Conservation (phyloP, 2,329 filamentous ascomycete species). For the Penicillium crustosum region DNA sequence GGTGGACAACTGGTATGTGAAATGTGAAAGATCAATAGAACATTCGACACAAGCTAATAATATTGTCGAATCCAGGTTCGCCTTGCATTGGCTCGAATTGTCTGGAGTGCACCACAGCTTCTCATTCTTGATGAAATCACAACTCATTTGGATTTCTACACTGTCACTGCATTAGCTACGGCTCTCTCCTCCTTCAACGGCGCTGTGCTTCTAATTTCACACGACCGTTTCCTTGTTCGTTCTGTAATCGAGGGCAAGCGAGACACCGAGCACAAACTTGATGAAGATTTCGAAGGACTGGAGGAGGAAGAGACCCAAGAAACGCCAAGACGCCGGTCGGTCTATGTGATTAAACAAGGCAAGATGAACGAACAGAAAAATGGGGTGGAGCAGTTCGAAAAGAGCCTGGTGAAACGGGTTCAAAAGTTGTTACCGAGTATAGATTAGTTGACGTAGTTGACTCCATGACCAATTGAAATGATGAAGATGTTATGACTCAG, state of each 20-base stretch:
- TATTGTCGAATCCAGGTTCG: slow-evolving; percentile 43
- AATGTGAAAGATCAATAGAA: slow-evolving; percentile 13
- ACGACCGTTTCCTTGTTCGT: slow-evolving; percentile 79
- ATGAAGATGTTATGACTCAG: slow-evolving; percentile 7
- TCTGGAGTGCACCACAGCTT: slow-evolving; percentile 68
- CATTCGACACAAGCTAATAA: background rate
- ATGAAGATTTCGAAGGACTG: slow-evolving; percentile 48
- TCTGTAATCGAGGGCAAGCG: slow-evolving; percentile 66
- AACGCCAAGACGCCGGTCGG: slow-evolving; percentile 50
- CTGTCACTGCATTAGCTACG: slow-evolving; percentile 67
- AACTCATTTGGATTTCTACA: slow-evolving; percentile 82
- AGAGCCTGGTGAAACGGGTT: slow-evolving; percentile 61
- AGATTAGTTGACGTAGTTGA: background rate
- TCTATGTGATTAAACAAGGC: slow-evolving; percentile 62
- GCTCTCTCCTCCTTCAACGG: slow-evolving; percentile 69
- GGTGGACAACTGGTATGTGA: slow-evolving; percentile 71
- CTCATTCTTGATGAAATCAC: slow-evolving; percentile 79
- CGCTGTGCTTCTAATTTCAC: slow-evolving; percentile 73
- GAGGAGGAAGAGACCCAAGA: slow-evolving; percentile 48
- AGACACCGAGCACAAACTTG: slow-evolving; percentile 39
- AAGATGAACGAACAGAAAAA: slow-evolving; percentile 56
- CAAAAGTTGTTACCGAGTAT: slow-evolving; percentile 42
- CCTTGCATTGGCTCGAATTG: slow-evolving; percentile 66
- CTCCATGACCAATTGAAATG: background rate
- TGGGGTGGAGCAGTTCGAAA: slow-evolving; percentile 67